These are phyloP conservation scores for Tulasnella sp. DNA, from an alignment of 768 basidiomycete genomes.

Conservation along the genomic window DNA sequence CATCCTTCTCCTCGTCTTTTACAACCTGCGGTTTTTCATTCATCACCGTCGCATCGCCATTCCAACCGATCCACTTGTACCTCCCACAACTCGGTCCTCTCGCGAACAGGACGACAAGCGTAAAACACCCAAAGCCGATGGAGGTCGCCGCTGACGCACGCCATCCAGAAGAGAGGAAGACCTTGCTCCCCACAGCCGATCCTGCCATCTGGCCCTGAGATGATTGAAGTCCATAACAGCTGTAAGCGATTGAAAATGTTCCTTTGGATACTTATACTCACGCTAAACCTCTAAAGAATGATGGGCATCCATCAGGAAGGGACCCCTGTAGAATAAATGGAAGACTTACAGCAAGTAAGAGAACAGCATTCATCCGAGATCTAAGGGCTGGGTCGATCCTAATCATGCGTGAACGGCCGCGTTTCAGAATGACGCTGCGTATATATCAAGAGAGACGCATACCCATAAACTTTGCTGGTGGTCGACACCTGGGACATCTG, in stretches of 20 bases:
- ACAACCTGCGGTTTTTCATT: too few species aligned
- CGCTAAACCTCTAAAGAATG: background rate
- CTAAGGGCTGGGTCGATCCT: slow-evolving; percentile 37
- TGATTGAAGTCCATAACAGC: slow-evolving; percentile 25
- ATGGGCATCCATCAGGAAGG: background rate
- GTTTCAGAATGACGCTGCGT: background rate
- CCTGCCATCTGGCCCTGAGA: slow-evolving; percentile 76
- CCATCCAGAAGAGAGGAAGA: slow-evolving; percentile 66
- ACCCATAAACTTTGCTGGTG: slow-evolving; percentile 49
- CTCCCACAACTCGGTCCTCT: slow-evolving; percentile 52
- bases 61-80: slow-evolving; percentile 32
- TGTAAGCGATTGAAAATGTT: background rate
- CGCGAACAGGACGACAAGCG: slow-evolving; percentile 44
- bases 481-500: slow-evolving; percentile 63
- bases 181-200: slow-evolving; percentile 57
- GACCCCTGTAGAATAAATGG: background rate
- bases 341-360: slow-evolving; percentile 49
- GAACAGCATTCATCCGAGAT: slow-evolving; percentile 65
- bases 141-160: slow-evolving; percentile 49
- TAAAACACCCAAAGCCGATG: slow-evolving; percentile 46
- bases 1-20: too few species aligned
- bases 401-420: slow-evolving; percentile 24
- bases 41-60: too few species aligned
- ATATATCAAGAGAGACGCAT: slow-evolving; percentile 14
- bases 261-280: background rate